Conservation (phyloP, 495 filamentous ascomycete species). For the Penicillium goetzii region DNA sequence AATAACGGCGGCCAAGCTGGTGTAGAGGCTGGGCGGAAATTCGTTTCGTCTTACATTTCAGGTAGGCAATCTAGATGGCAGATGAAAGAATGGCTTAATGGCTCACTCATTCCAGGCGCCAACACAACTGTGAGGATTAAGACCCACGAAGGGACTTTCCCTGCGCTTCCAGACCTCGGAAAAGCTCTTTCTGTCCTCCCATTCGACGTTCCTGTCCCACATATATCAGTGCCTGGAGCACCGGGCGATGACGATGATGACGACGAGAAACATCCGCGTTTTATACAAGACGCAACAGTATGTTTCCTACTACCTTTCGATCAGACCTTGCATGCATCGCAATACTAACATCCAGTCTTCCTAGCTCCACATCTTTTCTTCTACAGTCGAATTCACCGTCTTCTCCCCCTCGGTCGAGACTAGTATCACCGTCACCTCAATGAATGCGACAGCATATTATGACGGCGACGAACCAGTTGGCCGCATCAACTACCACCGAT, state of each 20-base stretch:
- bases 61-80: slow-evolving; percentile 49
- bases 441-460: slow-evolving; percentile 86
- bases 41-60: slow-evolving; percentile 85
- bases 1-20: slow-evolving; percentile 62
- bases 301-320: background rate
- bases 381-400: slow-evolving; percentile 82
- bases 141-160: slow-evolving; percentile 70
- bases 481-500: slow-evolving; percentile 69
- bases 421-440: slow-evolving; percentile 70
- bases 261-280: slow-evolving; percentile 55
- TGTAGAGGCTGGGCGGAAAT: slow-evolving; percentile 62
- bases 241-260: slow-evolving; percentile 46
- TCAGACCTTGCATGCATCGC: background rate
- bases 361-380: slow-evolving; percentile 79
- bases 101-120: slow-evolving; percentile 48
- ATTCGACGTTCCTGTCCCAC: slow-evolving; percentile 71
- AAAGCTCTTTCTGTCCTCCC: slow-evolving; percentile 68
- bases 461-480: slow-evolving; percentile 73
- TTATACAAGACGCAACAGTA: slow-evolving; percentile 86
- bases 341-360: background rate
- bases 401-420: slow-evolving; percentile 74
- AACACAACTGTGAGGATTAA: slow-evolving; percentile 79
- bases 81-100: background rate
- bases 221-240: slow-evolving; percentile 56
- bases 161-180: slow-evolving; percentile 72